Conservation (phyloP, 768 basidiomycete species). For the Phanerochaete carnosa region DNA sequence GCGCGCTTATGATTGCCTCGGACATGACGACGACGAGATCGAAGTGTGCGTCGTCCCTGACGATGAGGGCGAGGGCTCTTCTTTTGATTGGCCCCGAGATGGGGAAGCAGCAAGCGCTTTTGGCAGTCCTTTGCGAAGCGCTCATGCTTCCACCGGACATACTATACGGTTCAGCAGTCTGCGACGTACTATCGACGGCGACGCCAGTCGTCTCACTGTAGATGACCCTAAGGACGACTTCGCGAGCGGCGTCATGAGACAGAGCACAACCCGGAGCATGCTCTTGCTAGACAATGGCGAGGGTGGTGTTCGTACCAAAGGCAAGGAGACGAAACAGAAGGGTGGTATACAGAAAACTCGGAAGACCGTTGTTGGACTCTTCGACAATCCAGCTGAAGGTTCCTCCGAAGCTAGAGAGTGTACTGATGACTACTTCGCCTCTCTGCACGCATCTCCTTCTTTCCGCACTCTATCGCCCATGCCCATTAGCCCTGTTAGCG, state of each 20-base stretch:
- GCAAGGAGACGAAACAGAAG: background rate
- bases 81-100: background rate
- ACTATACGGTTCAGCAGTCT: slow-evolving; percentile 51
- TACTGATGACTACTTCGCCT: slow-evolving; percentile 8
- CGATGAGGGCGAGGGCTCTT: slow-evolving; percentile 28
- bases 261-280: slow-evolving; percentile 24
- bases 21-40: slow-evolving; percentile 51
- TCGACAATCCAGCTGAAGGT: slow-evolving; percentile 34
- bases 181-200: slow-evolving; percentile 37
- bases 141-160: slow-evolving; percentile 22
- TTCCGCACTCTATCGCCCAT: slow-evolving; percentile 7
- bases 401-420: background rate
- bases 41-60: slow-evolving; percentile 44
- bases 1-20: slow-evolving; percentile 65
- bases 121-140: slow-evolving; percentile 13
- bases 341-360: slow-evolving; percentile 28
- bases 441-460: slow-evolving; percentile 12
- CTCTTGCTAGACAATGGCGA: background rate
- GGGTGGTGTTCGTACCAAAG: background rate
- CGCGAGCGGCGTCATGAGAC: slow-evolving; percentile 20
- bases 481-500: background rate
- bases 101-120: background rate
- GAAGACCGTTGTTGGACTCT: slow-evolving; percentile 62
- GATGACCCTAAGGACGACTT: slow-evolving; percentile 21
- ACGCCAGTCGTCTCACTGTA: slow-evolving; percentile 18